A percentile compares a stretch with the other conserved stretches of the same genome.
Evolutionary conservation across 2,329 filamentous ascomycete species (phyloP).

Genomic region (Monilinia fructicola): DNA sequence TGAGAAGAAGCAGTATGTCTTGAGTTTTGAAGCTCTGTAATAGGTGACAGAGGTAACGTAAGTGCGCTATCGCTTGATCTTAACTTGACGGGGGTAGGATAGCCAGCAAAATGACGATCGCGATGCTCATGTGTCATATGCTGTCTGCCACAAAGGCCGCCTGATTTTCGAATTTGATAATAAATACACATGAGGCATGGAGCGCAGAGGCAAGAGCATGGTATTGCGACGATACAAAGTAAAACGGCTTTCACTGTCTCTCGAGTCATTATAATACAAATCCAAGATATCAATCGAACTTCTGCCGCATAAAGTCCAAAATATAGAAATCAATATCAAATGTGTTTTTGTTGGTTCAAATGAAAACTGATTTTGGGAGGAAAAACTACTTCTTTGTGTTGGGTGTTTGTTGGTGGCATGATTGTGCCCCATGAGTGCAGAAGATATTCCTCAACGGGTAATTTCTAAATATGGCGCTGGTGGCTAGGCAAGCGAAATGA

Average conservation of each 20-base stretch:
- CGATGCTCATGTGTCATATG: background rate
- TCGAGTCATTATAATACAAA: background rate
- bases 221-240: background rate
- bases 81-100: background rate
- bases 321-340: background rate
- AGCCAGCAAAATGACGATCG: background rate
- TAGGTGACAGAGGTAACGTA: background rate
- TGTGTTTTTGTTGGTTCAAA: background rate
- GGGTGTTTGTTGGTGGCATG: background rate
- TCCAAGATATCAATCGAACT: background rate
- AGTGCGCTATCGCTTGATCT: background rate
- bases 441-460: background rate
- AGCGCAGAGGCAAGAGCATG: background rate
- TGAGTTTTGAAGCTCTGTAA: background rate
- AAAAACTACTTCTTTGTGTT: background rate
- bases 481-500: too few relatives aligned
- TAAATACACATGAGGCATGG: background rate
- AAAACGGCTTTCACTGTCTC: background rate
- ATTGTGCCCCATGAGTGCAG: background rate
- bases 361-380: background rate
- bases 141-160: background rate
- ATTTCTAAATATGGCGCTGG: background rate
- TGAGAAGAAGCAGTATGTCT: background rate
- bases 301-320: background rate
- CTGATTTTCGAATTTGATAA: background rate